Evolutionary conservation across 78 protist species (phyloP).

Genomic region (Dictyostelium brefeldianum): DNA sequence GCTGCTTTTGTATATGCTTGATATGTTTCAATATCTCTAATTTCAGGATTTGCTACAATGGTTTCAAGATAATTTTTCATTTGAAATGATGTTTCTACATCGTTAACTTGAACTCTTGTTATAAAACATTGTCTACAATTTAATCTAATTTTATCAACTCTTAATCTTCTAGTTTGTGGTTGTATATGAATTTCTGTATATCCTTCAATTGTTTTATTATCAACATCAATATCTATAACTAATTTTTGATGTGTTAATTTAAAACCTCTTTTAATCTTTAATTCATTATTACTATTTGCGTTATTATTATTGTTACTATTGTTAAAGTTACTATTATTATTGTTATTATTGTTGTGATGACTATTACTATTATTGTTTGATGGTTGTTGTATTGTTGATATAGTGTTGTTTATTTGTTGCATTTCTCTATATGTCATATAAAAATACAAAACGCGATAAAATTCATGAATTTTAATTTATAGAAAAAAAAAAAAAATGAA

Average conservation of each 20-base stretch:
- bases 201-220: constrained; percentile 27
- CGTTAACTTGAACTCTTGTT: constrained; percentile 18
- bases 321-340: neutral
- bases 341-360: neutral
- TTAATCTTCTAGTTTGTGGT: constrained; percentile 58
- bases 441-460: too few species aligned
- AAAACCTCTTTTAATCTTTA: constrained; percentile 39
- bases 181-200: constrained; percentile 63
- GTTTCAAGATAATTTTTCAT: constrained; percentile 49
- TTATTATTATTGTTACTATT: neutral
- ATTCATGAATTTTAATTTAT: too few species aligned
- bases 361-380: neutral
- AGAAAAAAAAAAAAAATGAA: neutral
- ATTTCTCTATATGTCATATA: too few species aligned
- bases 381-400: too few species aligned
- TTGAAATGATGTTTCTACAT: constrained; percentile 45
- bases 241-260: constrained; percentile 64
- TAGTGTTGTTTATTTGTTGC: too few species aligned
- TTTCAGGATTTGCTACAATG: constrained; percentile 23
- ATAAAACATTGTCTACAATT: constrained; percentile 48
- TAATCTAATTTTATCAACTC: constrained; percentile 52
- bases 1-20: constrained; percentile 63
- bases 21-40: constrained; percentile 45
- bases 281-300: neutral
- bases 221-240: constrained; percentile 68